Base-by-base conservation (phyloP, 164 flowering plant species). In the Liquidambar formosana region DNA sequence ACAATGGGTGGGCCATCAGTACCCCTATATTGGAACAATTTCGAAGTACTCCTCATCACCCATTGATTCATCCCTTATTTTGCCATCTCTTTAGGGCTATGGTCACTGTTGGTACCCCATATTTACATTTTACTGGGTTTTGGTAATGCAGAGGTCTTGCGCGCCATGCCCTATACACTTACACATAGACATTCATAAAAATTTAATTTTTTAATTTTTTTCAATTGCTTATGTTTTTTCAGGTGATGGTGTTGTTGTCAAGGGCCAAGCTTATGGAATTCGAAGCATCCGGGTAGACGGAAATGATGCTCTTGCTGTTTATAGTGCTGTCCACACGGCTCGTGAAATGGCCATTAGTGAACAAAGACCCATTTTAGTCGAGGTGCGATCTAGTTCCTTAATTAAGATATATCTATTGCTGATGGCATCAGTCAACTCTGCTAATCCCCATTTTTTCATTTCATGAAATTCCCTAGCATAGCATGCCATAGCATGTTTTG, bases 1-100 rank as follows among this genome's bases (percentile, higher is more conserved):
- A 89, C 82, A 89, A 89, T 67, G 94, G 94, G 38, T 88, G 89
- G 89, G 89, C 94, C 45, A 89, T 89, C 63, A 89, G 91, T 72
- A 89, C 91, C 49, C 88, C 91, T 25, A 67, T 70, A 23, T 57
- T 82, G 1, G 87, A 89, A 67, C 94, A 89, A 68, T 89, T 87
- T 54, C 76, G 89, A 81, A 83, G 94, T 89, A 86, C 14, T 44
- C 56, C 1, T 58, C 11, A n/a, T n/a, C n/a, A n/a, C n/a, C 21
- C 53, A 49, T 49, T 5, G 4, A 49, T 49, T 33, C 41, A 33
- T 2, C 41, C 41, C 2, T 33, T 6, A 33, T 41, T 65, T 23
- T 13, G 26, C 26, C 19, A 14, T 2, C 11, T 13, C 4, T 19
- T n/a, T 19, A 26, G 23, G 15, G 25, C 65, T 21, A 63, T 15